Evolutionary conservation across 2,329 filamentous ascomycete genomes (phyloP).

Genomic region (Thelonectria blattea): DNA sequence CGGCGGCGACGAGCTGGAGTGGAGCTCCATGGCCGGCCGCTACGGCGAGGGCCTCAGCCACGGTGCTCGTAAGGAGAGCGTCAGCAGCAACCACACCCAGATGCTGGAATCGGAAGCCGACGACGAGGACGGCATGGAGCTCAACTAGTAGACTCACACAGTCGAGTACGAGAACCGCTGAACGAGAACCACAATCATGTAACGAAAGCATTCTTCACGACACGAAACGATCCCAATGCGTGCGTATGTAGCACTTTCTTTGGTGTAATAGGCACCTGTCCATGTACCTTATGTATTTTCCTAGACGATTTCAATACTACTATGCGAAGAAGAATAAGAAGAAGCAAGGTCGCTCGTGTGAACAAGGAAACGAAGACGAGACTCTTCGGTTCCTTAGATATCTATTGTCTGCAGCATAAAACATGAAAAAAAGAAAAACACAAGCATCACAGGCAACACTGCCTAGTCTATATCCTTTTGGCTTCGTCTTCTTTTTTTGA

Average conservation of each 20-base stretch:
- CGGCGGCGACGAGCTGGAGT: conserved; percentile 81
- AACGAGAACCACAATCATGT: conserved; percentile 1
- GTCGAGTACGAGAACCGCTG: neutral
- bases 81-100: conserved; percentile 64
- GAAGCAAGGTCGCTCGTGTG: neutral
- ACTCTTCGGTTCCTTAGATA: conserved; percentile 10
- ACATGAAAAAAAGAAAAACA: no score
- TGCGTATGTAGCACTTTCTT: neutral
- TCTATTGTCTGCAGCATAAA: conserved; percentile 23
- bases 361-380: neutral
- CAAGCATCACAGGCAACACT: conserved; percentile 11
- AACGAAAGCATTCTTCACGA: conserved; percentile 1
- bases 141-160: conserved; percentile 50
- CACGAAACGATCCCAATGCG: neutral
- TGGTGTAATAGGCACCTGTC: neutral
- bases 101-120: conserved; percentile 63
- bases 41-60: conserved; percentile 50
- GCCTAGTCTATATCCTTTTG: conserved; percentile 31
- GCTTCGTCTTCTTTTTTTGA: conserved; percentile 29
- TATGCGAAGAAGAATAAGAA: neutral
- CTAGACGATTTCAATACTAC: neutral
- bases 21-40: conserved; percentile 54
- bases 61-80: conserved; percentile 61
- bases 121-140: conserved; percentile 69
- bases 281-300: neutral